These are phyloP conservation scores for Aureobasidium leucospermi DNA, from an alignment of 2,329 filamentous ascomycete genomes.

Conservation along the genomic window DNA sequence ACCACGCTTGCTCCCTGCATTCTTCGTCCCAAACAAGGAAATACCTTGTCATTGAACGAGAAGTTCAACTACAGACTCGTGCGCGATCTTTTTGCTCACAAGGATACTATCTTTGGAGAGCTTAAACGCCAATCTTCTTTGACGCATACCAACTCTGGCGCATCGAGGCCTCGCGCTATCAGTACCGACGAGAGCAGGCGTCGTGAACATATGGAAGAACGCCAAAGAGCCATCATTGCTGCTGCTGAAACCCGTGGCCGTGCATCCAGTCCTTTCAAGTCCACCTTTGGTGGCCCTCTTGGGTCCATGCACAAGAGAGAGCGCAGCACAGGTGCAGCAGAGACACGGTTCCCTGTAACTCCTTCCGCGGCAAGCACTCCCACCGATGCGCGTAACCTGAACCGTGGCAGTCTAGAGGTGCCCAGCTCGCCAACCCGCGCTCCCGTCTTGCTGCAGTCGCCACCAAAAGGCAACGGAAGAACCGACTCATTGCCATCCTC, in stretches of 20 bases:
- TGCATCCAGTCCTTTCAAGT: conserved; percentile 31
- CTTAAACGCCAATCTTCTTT: conserved; percentile 81
- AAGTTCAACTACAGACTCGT: conserved; percentile 86
- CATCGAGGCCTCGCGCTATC: conserved; percentile 67
- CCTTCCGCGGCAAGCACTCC: conserved; percentile 40
- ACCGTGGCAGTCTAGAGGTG: conserved; percentile 69
- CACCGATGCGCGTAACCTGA: conserved; percentile 36
- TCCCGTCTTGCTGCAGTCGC: conserved; percentile 4
- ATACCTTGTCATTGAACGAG: conserved; percentile 89
- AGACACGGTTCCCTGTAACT: conserved; percentile 78
- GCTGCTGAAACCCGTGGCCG: conserved; percentile 43
- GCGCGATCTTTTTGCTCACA: conserved; percentile 85
- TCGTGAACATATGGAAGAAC: conserved; percentile 87
- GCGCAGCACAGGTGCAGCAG: conserved; percentile 53
- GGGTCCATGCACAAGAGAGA: conserved; percentile 61
- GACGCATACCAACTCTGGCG: conserved; percentile 55
- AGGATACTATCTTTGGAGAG: conserved; percentile 91
- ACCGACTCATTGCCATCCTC: conserved; percentile 1
- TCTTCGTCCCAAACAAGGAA: conserved; percentile 78
- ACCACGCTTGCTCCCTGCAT: conserved; percentile 74
- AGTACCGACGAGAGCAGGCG: conserved; percentile 95
- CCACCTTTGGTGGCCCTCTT: conserved; percentile 12
- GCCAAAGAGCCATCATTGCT: conserved; percentile 68
- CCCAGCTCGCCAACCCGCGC: conserved; percentile 45
- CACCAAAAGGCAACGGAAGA: conserved; percentile 7